Conservation (phyloP, 2,329 filamentous ascomycete genomes). For the Herpotrichia juniperi region DNA sequence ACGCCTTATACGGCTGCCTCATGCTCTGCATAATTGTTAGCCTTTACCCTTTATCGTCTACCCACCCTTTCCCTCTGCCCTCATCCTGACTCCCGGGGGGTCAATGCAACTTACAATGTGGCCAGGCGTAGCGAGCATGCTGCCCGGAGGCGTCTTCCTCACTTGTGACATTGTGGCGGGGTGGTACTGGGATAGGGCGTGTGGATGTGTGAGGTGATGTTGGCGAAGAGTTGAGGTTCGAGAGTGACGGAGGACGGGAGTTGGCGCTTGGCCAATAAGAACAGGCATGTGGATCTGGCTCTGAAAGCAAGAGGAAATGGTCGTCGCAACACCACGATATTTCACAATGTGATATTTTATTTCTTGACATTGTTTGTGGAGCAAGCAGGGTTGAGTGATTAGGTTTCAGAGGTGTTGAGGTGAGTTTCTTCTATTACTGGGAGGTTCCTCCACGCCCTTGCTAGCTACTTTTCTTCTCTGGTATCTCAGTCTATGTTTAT, state of each 20-base stretch:
- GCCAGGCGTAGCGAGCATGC: constrained; percentile 8
- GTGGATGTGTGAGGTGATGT: constrained; percentile 1
- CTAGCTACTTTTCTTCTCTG: background rate
- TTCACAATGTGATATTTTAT: too few species aligned
- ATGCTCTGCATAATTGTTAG: constrained; percentile 15
- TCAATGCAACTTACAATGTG: constrained; percentile 10
- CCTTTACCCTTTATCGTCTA: constrained; percentile 24
- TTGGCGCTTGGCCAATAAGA: constrained; percentile 4
- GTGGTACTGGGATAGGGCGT: constrained; percentile 1
- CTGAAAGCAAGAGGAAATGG: too few species aligned
- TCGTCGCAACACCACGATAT: too few species aligned
- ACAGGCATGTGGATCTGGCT: background rate
- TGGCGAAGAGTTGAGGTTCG: background rate
- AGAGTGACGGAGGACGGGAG: background rate
- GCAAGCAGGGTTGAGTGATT: too few species aligned
- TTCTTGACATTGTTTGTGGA: too few species aligned
- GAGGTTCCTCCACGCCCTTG: background rate
- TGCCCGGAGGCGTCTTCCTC: constrained; percentile 3
- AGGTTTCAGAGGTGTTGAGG: background rate
- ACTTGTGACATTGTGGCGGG: constrained; percentile 5
- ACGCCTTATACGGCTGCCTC: constrained; percentile 53
- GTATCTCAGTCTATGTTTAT: too few species aligned
- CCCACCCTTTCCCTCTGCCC: background rate
- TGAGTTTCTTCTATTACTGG: background rate
- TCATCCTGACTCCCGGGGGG: background rate